A percentile compares a stretch with the other conserved stretches of the same genome.
These are phyloP conservation scores for Russula foetens DNA, from an alignment of 768 basidiomycete species.

Conservation along the genomic window DNA sequence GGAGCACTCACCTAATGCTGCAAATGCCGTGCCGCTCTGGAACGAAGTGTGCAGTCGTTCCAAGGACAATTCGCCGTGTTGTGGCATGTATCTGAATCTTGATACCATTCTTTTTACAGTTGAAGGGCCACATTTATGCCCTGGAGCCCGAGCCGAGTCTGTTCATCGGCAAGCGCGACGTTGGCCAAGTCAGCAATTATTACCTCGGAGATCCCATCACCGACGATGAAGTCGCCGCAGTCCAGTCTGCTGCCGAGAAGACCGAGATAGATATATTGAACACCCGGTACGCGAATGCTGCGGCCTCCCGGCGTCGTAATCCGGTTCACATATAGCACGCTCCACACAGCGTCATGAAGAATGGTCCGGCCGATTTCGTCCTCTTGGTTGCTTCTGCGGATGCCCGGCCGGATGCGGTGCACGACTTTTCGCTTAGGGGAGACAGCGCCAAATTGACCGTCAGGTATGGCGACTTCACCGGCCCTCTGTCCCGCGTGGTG, in stretches of 20 bases:
- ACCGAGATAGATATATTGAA: slow-evolving; percentile 71
- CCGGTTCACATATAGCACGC: neutral
- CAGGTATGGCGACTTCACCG: slow-evolving; percentile 69
- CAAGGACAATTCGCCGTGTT: neutral
- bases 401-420: slow-evolving; percentile 30
- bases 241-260: slow-evolving; percentile 71
- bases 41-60: slow-evolving; percentile 36
- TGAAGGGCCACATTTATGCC: slow-evolving; percentile 70
- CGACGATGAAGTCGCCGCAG: slow-evolving; percentile 70
- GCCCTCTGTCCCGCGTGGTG: slow-evolving; percentile 44
- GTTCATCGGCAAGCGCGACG: slow-evolving; percentile 70
- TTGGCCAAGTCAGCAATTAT: slow-evolving; percentile 79
- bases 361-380: slow-evolving; percentile 50
- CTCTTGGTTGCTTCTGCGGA: slow-evolving; percentile 69
- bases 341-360: slow-evolving; percentile 55
- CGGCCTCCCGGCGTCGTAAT: neutral
- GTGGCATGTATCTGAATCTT: neutral
- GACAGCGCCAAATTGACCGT: slow-evolving; percentile 47
- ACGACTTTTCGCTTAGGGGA: slow-evolving; percentile 39
- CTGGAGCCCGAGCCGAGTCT: slow-evolving; percentile 54
- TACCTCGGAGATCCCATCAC: slow-evolving; percentile 67
- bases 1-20: slow-evolving; percentile 47
- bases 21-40: slow-evolving; percentile 54
- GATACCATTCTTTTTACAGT: slow-evolving; percentile 30
- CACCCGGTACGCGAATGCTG: slow-evolving; percentile 48